A percentile compares a stretch with the other conserved stretches of the same genome.
Conservation (phyloP, 2,329 filamentous ascomycete species). For the Alternaria ethzedia region DNA sequence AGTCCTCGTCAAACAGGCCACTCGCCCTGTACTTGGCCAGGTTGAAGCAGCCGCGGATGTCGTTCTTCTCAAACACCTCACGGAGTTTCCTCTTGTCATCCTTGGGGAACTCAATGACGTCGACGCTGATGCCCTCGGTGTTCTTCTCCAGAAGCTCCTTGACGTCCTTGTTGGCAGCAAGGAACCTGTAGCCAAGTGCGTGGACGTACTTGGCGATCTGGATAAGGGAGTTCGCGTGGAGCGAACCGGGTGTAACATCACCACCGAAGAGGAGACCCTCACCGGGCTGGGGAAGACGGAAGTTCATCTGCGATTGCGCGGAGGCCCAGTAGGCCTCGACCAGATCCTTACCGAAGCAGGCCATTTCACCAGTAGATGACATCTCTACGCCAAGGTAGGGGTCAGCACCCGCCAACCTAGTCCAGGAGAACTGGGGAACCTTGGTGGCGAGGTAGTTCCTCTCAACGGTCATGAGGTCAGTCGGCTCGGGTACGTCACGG, state of each 20-base stretch:
- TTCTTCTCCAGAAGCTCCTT: constrained; percentile 81
- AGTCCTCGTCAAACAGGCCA: constrained; percentile 89
- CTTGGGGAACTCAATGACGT: constrained; percentile 96
- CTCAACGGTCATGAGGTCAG: constrained; percentile 87
- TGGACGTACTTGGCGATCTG: constrained; percentile 85
- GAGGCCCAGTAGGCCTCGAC: constrained; percentile 98
- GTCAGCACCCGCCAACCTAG: constrained; percentile 93
- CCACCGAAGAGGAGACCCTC: constrained; percentile 96
- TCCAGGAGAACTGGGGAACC: constrained; percentile 99
- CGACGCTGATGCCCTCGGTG: constrained; percentile 73
- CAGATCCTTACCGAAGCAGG: constrained; percentile 95
- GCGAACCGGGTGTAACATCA: constrained; percentile 62
- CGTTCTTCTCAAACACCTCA: constrained; percentile 95
- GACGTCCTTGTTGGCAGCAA: constrained; percentile 79
- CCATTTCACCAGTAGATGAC: constrained; percentile 96
- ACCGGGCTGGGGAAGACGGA: constrained; percentile 91
- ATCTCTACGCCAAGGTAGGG: constrained; percentile 98
- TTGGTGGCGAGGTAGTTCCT: constrained; percentile 95
- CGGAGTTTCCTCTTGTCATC: constrained; percentile 93
- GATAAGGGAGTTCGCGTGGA: constrained; percentile 69
- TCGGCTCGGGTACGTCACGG: constrained; percentile 80
- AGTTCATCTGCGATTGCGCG: constrained; percentile 98
- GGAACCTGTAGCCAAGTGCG: constrained; percentile 94
- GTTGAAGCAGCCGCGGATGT: constrained; percentile 96
- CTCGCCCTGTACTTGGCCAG: constrained; percentile 82